Conservation (phyloP, 1,284 basidiomycete genomes). For the Ganoderma boninense region DNA sequence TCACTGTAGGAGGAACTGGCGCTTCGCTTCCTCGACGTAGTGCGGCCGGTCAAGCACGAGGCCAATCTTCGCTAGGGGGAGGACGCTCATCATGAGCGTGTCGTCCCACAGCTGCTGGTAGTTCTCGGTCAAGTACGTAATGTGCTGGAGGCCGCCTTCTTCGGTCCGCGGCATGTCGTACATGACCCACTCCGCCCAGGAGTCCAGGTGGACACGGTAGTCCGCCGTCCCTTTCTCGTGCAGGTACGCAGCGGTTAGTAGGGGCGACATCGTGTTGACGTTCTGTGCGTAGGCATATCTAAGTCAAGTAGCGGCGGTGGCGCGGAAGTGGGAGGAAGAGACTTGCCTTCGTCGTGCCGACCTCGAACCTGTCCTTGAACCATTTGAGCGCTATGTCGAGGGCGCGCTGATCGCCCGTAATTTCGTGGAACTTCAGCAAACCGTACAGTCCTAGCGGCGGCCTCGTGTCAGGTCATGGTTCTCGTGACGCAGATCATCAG, state of each 20-base stretch:
- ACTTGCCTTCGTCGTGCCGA: constrained; percentile 62
- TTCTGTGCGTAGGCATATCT: constrained; percentile 44
- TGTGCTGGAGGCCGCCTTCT: constrained; percentile 69
- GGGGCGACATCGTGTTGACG: constrained; percentile 73
- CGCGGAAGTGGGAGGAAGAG: background rate
- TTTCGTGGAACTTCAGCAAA: constrained; percentile 53
- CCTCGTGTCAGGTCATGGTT: constrained; percentile 2
- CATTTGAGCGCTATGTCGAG: constrained; percentile 60
- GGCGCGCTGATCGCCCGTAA: constrained; percentile 52
- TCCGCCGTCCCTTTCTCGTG: constrained; percentile 51
- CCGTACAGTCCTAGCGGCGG: constrained; percentile 51
- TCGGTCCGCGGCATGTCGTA: constrained; percentile 64
- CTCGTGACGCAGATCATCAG: constrained; percentile 7
- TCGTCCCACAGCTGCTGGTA: constrained; percentile 73
- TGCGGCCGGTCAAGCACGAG: constrained; percentile 59
- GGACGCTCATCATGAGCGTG: constrained; percentile 72
- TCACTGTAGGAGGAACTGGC: constrained; percentile 61
- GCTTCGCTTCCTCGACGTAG: constrained; percentile 70
- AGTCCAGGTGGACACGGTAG: constrained; percentile 57
- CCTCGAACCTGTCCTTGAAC: constrained; percentile 63
- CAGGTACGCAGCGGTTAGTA: constrained; percentile 66
- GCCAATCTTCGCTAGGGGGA: constrained; percentile 70
- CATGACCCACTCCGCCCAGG: constrained; percentile 76
- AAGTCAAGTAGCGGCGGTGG: background rate
- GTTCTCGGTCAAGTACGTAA: constrained; percentile 63